Percentiles rank a stretch among this genome's conserved stretches.
Evolutionary conservation across 2,329 filamentous ascomycete species (phyloP).

Genomic region (Basipetospora chlamydospora): DNA sequence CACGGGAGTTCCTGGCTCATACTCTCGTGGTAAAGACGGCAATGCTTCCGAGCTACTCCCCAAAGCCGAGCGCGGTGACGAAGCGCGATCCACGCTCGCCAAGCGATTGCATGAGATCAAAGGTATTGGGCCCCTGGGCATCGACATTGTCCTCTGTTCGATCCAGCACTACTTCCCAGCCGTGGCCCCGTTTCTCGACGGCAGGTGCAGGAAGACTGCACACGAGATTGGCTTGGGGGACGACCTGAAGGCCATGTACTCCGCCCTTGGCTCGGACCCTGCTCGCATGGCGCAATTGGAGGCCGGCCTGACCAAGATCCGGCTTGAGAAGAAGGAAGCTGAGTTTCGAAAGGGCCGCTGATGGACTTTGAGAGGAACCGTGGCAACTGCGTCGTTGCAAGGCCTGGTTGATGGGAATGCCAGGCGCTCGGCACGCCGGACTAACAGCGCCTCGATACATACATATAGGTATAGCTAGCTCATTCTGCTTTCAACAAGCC

Average conservation of each 20-base stretch:
- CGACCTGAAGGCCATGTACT: conserved; percentile 1
- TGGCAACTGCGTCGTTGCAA: too few species aligned
- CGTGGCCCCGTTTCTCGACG: conserved; percentile 1
- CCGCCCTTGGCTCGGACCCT: not conserved
- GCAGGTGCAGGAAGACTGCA: not conserved
- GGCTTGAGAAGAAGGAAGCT: conserved; percentile 4
- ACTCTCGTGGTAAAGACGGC: not conserved
- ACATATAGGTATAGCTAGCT: too few species aligned
- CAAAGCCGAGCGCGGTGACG: not conserved
- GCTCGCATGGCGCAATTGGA: conserved; percentile 1
- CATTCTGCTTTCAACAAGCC: too few species aligned
- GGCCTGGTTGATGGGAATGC: too few species aligned
- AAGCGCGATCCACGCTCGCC: not conserved
- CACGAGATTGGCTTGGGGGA: conserved; percentile 2
- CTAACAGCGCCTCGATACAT: too few species aligned
- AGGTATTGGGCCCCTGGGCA: conserved; percentile 1
- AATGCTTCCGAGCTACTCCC: conserved; percentile 3
- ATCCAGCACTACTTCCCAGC: conserved; percentile 4
- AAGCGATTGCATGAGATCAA: conserved; percentile 1
- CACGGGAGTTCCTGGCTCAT: not conserved
- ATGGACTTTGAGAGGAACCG: too few species aligned
- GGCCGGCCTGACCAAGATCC: not conserved
- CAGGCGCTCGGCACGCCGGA: too few species aligned
- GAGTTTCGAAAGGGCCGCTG: too few species aligned
- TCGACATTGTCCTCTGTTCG: conserved; percentile 2